A percentile compares a stretch with the other conserved stretches of the same genome.
Conservation (phyloP, 108 stramenopile species). For the Nannochloropsis gaditana region DNA sequence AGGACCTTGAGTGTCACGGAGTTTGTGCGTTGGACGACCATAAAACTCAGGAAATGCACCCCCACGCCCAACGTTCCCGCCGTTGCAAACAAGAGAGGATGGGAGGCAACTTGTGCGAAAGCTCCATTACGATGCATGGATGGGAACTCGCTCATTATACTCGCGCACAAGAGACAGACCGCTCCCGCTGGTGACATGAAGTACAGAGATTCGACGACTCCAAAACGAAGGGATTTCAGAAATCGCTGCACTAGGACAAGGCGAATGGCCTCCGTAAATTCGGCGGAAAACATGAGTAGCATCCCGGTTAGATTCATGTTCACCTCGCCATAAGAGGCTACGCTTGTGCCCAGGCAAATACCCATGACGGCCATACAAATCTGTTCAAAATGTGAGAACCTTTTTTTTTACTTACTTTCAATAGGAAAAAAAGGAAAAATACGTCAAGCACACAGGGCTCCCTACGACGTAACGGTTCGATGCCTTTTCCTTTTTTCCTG, state of each 20-base stretch:
- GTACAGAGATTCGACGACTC: constrained; percentile 10
- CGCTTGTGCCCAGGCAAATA: constrained; percentile 34
- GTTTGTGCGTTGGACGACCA: not conserved
- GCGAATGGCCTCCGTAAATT: constrained; percentile 13
- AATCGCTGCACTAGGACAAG: not conserved
- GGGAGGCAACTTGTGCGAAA: not conserved
- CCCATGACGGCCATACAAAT: constrained; percentile 25
- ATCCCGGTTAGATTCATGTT: constrained; percentile 16
- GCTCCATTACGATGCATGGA: not conserved
- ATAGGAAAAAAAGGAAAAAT: not conserved
- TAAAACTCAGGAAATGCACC: not conserved
- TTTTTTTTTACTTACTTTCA: no score
- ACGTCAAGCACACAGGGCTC: not conserved
- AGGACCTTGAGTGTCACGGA: constrained; percentile 19
- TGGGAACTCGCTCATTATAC: not conserved
- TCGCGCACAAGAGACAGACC: not conserved
- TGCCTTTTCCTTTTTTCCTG: not conserved
- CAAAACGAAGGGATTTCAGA: constrained; percentile 18
- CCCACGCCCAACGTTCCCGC: not conserved
- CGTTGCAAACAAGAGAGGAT: not conserved
- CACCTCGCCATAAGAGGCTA: constrained; percentile 24
- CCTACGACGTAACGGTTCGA: no score
- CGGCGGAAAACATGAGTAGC: not conserved
- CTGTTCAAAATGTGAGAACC: not conserved
- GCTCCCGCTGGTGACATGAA: constrained; percentile 14